phyloP scores from a whole-genome alignment of 768 basidiomycete genomes.

The Lactarius evosmus region DNA sequence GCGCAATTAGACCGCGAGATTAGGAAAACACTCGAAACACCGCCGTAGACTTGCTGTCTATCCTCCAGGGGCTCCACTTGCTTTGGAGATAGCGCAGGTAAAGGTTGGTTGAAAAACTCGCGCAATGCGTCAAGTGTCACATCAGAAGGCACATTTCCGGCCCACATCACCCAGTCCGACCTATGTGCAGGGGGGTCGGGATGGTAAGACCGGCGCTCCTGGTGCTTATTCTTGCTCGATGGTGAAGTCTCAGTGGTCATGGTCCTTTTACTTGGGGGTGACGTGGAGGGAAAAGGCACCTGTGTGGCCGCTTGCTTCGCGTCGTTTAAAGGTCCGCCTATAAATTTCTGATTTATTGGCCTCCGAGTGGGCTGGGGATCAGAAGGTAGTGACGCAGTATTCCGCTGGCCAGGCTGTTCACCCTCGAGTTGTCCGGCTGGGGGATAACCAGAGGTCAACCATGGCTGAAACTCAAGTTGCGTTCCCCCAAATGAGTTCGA shows the following conservation, averaged over 20 bases:
- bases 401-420: conserved; percentile 9
- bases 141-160: conserved; percentile 85
- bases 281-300: neutral
- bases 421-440: conserved; percentile 6
- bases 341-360: neutral
- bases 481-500: conserved; percentile 32
- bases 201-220: conserved; percentile 55
- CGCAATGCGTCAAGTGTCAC: conserved; percentile 82
- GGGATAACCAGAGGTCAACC: conserved; percentile 36
- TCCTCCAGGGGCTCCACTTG: conserved; percentile 18
- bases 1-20: conserved; percentile 95
- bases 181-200: conserved; percentile 69
- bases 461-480: conserved; percentile 35
- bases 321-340: neutral
- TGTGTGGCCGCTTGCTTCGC: neutral
- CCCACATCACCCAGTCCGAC: conserved; percentile 96
- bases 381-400: neutral
- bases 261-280: neutral
- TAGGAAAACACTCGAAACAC: conserved; percentile 83
- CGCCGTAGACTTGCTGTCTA: conserved; percentile 37
- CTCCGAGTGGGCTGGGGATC: neutral
- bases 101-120: conserved; percentile 65
- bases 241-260: conserved; percentile 11
- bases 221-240: neutral
- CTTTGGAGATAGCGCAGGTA: conserved; percentile 22